Conservation (phyloP, 495 filamentous ascomycete species). For the Penicillium riverlandense region DNA sequence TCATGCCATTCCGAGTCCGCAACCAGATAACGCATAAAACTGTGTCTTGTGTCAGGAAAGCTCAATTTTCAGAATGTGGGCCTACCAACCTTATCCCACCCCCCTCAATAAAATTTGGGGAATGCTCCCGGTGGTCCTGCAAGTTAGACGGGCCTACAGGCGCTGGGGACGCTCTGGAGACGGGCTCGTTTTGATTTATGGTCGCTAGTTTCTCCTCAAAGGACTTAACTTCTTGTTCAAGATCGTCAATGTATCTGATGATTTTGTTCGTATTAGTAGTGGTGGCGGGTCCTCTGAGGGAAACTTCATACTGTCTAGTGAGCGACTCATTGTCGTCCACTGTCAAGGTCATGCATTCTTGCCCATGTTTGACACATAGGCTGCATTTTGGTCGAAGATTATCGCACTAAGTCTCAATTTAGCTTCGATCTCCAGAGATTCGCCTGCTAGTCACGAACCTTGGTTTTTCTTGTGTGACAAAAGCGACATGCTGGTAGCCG, state of each 20-base stretch:
- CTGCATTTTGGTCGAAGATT: conserved; percentile 17
- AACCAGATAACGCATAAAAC: conserved; percentile 21
- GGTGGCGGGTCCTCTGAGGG: neutral
- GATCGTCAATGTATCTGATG: conserved; percentile 13
- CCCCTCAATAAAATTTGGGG: conserved; percentile 14
- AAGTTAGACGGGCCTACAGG: neutral
- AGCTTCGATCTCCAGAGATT: neutral
- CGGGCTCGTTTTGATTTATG: neutral
- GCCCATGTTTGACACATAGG: conserved; percentile 11
- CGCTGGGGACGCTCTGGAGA: neutral
- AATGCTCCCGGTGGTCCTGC: conserved; percentile 1
- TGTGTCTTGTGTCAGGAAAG: neutral
- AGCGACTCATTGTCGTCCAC: conserved; percentile 11
- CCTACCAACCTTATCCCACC: conserved; percentile 15
- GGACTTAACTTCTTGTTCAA: conserved; percentile 11
- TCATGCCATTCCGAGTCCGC: conserved; percentile 18
- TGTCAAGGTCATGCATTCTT: conserved; percentile 14
- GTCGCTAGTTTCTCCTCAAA: conserved; percentile 4
- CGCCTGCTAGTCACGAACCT: conserved; percentile 5
- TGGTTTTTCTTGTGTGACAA: conserved; percentile 20
- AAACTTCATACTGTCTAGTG: conserved; percentile 10
- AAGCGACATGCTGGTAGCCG: conserved; percentile 21
- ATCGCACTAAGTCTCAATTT: conserved; percentile 13
- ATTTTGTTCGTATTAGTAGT: neutral
- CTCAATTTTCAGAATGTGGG: neutral